These are phyloP conservation scores for Hyaloperonospora brassicae DNA, from an alignment of 352 stramenopile species.

Conservation along the genomic window DNA sequence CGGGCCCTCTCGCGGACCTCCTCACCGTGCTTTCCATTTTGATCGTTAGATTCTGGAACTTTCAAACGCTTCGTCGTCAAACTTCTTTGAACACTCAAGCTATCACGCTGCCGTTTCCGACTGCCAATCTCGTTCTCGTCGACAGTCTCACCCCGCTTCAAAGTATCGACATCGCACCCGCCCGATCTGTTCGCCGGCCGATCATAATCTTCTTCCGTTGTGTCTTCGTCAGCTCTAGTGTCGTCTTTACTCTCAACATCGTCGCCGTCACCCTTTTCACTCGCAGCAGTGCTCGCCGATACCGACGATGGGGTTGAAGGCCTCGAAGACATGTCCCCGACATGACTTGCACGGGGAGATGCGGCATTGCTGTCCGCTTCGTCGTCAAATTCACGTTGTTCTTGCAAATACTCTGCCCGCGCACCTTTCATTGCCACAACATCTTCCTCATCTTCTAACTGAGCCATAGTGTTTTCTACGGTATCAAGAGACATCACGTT, in stretches of 20 bases:
- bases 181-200: slow-evolving; percentile 2
- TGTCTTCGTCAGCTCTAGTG: slow-evolving; percentile 17
- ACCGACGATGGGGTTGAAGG: slow-evolving; percentile 35
- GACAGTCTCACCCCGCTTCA: slow-evolving; percentile 30
- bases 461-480: slow-evolving; percentile 90
- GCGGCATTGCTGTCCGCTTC: slow-evolving; percentile 20
- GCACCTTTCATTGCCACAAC: slow-evolving; percentile 88
- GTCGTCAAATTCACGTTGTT: slow-evolving; percentile 61
- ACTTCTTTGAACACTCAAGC: slow-evolving; percentile 11
- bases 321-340: slow-evolving; percentile 10
- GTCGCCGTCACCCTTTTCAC: slow-evolving; percentile 36
- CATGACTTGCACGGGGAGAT: slow-evolving; percentile 5
- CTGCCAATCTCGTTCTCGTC: slow-evolving; percentile 36
- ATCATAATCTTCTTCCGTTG: slow-evolving; percentile 12
- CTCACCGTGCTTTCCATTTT: slow-evolving; percentile 24
- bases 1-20: slow-evolving; percentile 76
- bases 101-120: slow-evolving; percentile 17
- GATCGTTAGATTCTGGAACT: slow-evolving; percentile 9
- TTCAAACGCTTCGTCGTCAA: slow-evolving; percentile 30
- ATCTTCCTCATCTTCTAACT: slow-evolving; percentile 94
- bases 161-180: slow-evolving; percentile 10
- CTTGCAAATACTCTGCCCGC: slow-evolving; percentile 43
- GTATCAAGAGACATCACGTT: slow-evolving; percentile 59
- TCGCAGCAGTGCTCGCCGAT: slow-evolving; percentile 29
- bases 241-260: slow-evolving; percentile 26